Conservation (phyloP, 73 alveolate species). For the Symbiodinium pilosum region DNA sequence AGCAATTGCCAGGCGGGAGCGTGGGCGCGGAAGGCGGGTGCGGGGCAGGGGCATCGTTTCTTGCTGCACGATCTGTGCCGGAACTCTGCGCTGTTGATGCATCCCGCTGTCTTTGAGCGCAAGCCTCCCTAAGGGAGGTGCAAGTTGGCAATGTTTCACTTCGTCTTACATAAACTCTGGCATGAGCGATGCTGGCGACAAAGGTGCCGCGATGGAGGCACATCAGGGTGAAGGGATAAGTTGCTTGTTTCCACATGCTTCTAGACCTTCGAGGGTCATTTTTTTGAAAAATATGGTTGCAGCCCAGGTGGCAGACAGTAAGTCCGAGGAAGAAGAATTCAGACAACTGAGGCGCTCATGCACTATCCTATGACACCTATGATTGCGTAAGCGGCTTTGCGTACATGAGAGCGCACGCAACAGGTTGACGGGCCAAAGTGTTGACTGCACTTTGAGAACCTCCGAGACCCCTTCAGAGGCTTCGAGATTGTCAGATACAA, state of each 20-base stretch:
- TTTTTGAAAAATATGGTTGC: too few relatives aligned
- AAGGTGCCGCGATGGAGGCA: not conserved
- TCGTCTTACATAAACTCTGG: not conserved
- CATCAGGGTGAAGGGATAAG: not conserved
- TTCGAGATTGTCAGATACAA: too few relatives aligned
- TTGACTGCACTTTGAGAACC: too few relatives aligned
- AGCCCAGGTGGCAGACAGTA: not conserved
- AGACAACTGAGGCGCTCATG: not conserved
- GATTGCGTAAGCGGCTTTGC: too few relatives aligned
- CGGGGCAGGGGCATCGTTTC: not conserved
- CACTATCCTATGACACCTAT: too few relatives aligned
- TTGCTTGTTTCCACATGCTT: not conserved
- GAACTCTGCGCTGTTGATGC: not conserved
- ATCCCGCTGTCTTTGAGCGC: not conserved
- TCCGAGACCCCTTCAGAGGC: too few relatives aligned
- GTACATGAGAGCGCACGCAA: too few relatives aligned
- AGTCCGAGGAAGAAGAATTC: not conserved
- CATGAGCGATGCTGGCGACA: not conserved
- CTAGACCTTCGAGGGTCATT: not conserved
- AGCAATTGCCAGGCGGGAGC: not conserved
- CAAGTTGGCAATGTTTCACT: not conserved
- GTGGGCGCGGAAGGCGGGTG: not conserved
- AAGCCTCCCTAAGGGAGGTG: constrained; percentile 9
- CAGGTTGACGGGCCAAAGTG: too few relatives aligned
- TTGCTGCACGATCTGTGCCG: not conserved